phyloP scores from a whole-genome alignment of 2,329 filamentous ascomycete genomes.

The Karstenula rhodostoma region DNA sequence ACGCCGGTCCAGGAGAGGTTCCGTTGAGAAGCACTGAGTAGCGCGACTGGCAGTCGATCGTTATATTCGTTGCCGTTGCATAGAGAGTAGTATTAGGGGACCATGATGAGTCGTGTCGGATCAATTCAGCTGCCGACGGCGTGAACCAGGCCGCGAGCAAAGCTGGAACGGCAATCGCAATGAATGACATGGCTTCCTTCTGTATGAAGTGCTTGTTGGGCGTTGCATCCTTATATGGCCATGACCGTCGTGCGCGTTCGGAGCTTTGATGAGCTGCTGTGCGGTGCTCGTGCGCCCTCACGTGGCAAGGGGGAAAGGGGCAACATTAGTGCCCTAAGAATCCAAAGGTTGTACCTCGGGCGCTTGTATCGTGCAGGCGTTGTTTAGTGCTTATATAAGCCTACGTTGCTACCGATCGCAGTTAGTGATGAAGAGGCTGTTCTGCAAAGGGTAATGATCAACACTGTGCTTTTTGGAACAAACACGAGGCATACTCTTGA shows the following conservation, averaged over 20 bases:
- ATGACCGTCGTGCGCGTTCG: neutral
- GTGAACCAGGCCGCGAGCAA: neutral
- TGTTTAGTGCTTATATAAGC: neutral
- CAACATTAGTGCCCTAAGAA: neutral
- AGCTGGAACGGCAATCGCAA: neutral
- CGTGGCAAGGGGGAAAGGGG: neutral
- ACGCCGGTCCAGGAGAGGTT: slow-evolving; percentile 60
- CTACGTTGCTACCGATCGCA: neutral
- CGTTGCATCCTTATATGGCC: neutral
- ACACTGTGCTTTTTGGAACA: neutral
- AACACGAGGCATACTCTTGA: neutral
- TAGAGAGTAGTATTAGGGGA: slow-evolving; percentile 58
- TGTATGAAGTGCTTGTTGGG: neutral
- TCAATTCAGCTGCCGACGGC: neutral
- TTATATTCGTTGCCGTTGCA: slow-evolving; percentile 53
- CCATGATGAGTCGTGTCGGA: slow-evolving; percentile 34
- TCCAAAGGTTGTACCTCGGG: neutral
- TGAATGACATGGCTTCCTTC: neutral
- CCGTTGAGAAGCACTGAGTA: slow-evolving; percentile 62
- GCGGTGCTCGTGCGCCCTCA: slow-evolving; percentile 1
- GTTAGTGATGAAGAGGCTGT: neutral
- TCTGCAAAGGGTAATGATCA: neutral
- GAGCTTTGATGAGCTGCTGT: neutral
- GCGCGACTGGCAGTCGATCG: slow-evolving; percentile 57
- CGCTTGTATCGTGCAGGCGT: neutral